These are phyloP conservation scores for Exophiala sp. DNA, from an alignment of 2,329 filamentous ascomycete species.

Conservation along the genomic window DNA sequence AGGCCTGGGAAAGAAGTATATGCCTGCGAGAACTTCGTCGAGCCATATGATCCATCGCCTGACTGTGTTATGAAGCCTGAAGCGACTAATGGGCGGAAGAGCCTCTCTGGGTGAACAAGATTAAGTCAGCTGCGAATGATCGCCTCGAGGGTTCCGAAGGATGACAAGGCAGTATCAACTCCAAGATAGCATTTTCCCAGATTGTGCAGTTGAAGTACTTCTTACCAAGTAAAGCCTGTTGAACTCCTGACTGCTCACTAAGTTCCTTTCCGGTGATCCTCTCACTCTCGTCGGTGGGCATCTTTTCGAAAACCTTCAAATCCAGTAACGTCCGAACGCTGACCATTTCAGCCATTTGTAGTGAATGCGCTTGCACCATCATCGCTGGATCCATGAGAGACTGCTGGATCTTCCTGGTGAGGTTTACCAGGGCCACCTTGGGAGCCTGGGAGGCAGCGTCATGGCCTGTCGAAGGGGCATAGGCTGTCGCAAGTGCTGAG, in stretches of 20 bases:
- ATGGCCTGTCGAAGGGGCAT: slow-evolving; percentile 5
- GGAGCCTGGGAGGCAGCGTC: slow-evolving; percentile 9
- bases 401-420: slow-evolving; percentile 9
- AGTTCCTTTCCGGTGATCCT: slow-evolving; percentile 7
- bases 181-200: no score
- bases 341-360: slow-evolving; percentile 13
- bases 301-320: slow-evolving; percentile 12
- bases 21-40: slow-evolving; percentile 15
- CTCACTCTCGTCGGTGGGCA: slow-evolving; percentile 6
- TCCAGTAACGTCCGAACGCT: slow-evolving; percentile 10
- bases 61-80: slow-evolving; percentile 15
- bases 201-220: no score
- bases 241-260: slow-evolving; percentile 8
- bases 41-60: slow-evolving; percentile 7
- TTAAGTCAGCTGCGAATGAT: background rate
- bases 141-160: no score
- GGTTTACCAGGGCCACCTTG: slow-evolving; percentile 7
- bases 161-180: no score
- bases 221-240: slow-evolving; percentile 7
- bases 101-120: slow-evolving; percentile 5
- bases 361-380: slow-evolving; percentile 14
- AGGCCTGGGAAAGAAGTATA: slow-evolving; percentile 16
- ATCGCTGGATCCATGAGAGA: slow-evolving; percentile 11
- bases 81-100: slow-evolving; percentile 15
- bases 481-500: background rate